A percentile compares a stretch with the other conserved stretches of the same genome.
Conservation (phyloP, 495 filamentous ascomycete species). For the Neurospora cerealis region DNA sequence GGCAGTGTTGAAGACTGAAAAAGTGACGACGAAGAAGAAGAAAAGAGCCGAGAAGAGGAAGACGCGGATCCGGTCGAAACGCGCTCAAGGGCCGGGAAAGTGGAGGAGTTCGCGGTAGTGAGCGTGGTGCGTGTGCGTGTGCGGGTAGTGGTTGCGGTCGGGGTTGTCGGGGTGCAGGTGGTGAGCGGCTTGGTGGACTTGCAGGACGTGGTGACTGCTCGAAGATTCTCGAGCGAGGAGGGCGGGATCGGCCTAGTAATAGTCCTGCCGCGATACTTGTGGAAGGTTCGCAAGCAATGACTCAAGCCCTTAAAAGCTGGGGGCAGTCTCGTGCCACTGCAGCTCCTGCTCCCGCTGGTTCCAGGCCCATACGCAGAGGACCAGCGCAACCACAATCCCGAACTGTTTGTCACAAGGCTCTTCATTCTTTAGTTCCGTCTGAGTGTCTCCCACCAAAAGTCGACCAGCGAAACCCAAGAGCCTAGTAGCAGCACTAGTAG, state of each 20-base stretch:
- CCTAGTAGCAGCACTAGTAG: neutral
- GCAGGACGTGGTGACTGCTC: constrained; percentile 16
- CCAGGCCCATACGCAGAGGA: constrained; percentile 2
- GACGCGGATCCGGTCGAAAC: neutral
- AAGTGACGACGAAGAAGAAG: constrained; percentile 5
- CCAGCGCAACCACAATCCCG: constrained; percentile 7
- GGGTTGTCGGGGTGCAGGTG: constrained; percentile 4
- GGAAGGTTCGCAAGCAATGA: constrained; percentile 30
- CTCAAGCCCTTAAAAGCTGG: constrained; percentile 27
- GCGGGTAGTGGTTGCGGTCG: neutral
- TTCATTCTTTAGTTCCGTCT: neutral
- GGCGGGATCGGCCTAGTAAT: constrained; percentile 23
- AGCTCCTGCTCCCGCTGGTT: constrained; percentile 14
- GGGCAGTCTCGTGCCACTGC: constrained; percentile 11
- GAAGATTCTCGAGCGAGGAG: constrained; percentile 25
- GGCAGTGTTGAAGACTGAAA: constrained; percentile 13
- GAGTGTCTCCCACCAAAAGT: neutral
- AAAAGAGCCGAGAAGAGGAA: neutral
- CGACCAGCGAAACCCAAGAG: neutral
- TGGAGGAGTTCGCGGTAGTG: neutral
- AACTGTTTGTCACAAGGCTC: neutral
- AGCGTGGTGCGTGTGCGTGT: neutral
- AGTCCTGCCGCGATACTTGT: constrained; percentile 10
- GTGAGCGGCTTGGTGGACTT: neutral
- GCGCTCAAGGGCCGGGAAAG: neutral